Evolutionary conservation across 2,329 filamentous ascomycete species (phyloP), one percentile per base, ranked within the genome.

Genomic region (Ophiosphaerella korrae): DNA sequence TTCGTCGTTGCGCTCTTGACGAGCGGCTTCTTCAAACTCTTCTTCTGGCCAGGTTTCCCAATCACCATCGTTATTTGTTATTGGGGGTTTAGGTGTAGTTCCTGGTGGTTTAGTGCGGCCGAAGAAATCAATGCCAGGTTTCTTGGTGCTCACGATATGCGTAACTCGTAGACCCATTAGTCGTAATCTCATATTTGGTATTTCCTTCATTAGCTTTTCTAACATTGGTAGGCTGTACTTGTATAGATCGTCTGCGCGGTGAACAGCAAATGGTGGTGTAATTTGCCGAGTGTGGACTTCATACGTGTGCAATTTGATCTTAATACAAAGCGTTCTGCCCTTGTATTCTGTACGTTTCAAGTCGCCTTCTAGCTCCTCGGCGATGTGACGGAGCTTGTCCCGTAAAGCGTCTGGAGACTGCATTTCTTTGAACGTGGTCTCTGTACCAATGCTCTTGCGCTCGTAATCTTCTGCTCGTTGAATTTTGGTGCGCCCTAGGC

Each of bases 261-360:
- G 82, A 1, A 97, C 81, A 0, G 92, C 86, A 58, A 87, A 88
- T 0, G 90, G 88, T 2, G 87, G 82, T 3, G 89, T 84, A 5
- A 84, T 83, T 69, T 99, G 94, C 29, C 94, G 82, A 0, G 92
- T 96, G 44, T 90, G 82, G 16, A 97, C 89, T 72, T 97, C 92
- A 64, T 93, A 99, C 0, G 92, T 96, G 70, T 97, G 90, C 7
- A 97, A 77, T 71, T 99, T 99, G 58, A 97, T 82, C 73, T 99
- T 99, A 32, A 99, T 77, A 18, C 91, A 90, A 1, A 99, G 77
- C 0, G 93, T 97, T n/a, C 91, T 84, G 0, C 93, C 93, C 72
- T 93, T 96, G 74, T 90, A 90, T 57, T 90, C 84, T 1, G 90
- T 90, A 23, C 85, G 83, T 50, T 82, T 81, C 76, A 97, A 80